Evolutionary conservation across 2,329 filamentous ascomycete species (phyloP), one percentile per base, ranked within the genome.

Genomic region (Arachnomyces sp.): DNA sequence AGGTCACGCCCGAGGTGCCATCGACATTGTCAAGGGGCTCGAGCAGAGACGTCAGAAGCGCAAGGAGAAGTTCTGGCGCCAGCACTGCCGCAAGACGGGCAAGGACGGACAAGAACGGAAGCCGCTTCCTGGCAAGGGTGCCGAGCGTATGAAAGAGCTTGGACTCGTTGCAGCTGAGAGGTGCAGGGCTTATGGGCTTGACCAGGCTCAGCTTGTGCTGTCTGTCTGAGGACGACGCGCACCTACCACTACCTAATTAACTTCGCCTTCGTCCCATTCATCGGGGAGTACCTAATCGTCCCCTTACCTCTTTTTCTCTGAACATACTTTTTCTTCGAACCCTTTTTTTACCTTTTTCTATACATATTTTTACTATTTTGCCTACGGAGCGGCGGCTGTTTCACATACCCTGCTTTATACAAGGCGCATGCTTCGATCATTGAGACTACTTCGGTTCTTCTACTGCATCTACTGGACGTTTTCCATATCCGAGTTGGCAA

Each of bases 21-120:
- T 98, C 50, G 92, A 96, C 63, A 98, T 95, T 46, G 85, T 95
- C 64, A 94, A 94, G 62, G 92, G 92, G 7, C 76, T 98, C 1
- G 92, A 98, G 68, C 82, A 85, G 64, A 96, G 94, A 69, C 82
- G 89, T 17, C 85, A 92, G 67, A 81, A 92, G 49, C 84, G 92
- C 52, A 88, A 84, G 66, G 89, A 96, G 64, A 94, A 95, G 64
- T 84, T 88, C 55, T 82, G 85, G 59, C 82, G 89, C 54, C 92
- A 94, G 61, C 83, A 90, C 57, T 93, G 85, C 67, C 82, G 87
- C 58, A 85, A 87, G 54, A 82, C 81, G 42, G 79, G 81, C 48
- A 88, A 77, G 52, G 73, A 72, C 51, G 75, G 87, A 49, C 57
- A 60, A 56, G 77, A 81, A 51, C 76, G 77, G 47, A 81, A 78